These are phyloP conservation scores for Leavenworthia alabamica DNA, from an alignment of 345 rosid genomes.

Conservation along the genomic window DNA sequence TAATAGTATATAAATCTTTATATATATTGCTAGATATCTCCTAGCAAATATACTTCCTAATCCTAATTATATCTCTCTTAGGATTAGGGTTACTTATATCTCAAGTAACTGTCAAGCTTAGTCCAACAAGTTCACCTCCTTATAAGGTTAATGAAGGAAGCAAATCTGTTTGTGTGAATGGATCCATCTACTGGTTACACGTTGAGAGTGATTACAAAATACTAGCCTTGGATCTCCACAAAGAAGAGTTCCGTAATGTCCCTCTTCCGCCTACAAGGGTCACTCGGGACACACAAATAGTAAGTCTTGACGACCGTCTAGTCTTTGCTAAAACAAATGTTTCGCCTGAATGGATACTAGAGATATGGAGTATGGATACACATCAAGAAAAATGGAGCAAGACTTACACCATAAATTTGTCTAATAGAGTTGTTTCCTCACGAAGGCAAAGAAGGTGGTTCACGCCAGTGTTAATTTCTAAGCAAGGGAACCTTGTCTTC, in stretches of 20 bases:
- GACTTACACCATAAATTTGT: not conserved
- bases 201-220: not conserved
- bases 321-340: not conserved
- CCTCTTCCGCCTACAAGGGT: not conserved
- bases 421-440: not conserved
- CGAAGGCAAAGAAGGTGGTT: not conserved
- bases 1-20: too few relatives aligned
- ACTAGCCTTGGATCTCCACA: constrained; percentile 4
- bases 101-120: too few relatives aligned
- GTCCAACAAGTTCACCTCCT: not conserved
- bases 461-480: not conserved
- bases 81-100: too few relatives aligned
- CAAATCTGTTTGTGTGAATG: not conserved
- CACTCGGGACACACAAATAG: not conserved
- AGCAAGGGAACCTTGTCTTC: not conserved
- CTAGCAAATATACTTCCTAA: too few relatives aligned
- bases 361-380: not conserved
- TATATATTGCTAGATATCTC: too few relatives aligned
- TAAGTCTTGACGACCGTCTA: not conserved
- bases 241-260: not conserved
- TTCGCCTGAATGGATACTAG: not conserved
- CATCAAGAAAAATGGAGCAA: not conserved
- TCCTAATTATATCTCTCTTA: too few relatives aligned
- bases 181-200: not conserved
- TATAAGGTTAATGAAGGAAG: not conserved